These are phyloP conservation scores for Daldinia concentrica DNA, from an alignment of 495 filamentous ascomycete genomes.

Conservation along the genomic window DNA sequence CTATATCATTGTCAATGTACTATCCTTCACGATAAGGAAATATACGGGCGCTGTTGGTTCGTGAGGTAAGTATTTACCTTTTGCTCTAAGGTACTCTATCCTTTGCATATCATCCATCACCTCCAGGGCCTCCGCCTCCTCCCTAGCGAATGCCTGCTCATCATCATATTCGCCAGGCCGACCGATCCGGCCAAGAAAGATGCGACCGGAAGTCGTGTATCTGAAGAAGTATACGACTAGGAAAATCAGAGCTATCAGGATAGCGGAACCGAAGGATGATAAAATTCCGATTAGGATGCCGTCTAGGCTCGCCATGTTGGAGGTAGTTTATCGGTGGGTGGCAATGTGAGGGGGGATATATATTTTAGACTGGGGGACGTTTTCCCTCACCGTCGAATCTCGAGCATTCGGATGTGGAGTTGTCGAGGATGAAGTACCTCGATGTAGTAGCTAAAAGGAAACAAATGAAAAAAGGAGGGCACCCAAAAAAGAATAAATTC, in stretches of 20 bases:
- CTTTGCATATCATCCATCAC: slow-evolving; percentile 93
- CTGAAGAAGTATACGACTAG: slow-evolving; percentile 92
- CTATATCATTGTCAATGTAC: slow-evolving; percentile 57
- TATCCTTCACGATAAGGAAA: slow-evolving; percentile 16
- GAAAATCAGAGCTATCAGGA: slow-evolving; percentile 81
- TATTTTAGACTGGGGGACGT: slow-evolving; percentile 41
- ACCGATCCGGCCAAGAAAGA: slow-evolving; percentile 92
- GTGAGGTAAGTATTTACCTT: slow-evolving; percentile 68
- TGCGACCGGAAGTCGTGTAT: slow-evolving; percentile 87
- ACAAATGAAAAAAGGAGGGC: slow-evolving; percentile 4
- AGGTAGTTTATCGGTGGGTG: slow-evolving; percentile 18
- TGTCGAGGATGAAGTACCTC: slow-evolving; percentile 45
- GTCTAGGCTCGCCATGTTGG: slow-evolving; percentile 56
- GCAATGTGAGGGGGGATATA: slow-evolving; percentile 24
- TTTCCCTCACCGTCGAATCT: slow-evolving; percentile 44
- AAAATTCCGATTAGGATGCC: slow-evolving; percentile 95
- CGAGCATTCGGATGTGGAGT: slow-evolving; percentile 45
- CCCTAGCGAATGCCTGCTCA: slow-evolving; percentile 88
- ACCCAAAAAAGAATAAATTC: slow-evolving; percentile 5
- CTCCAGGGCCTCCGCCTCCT: slow-evolving; percentile 95
- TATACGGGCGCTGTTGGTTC: neutral
- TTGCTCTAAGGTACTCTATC: slow-evolving; percentile 91
- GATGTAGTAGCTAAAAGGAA: slow-evolving; percentile 26
- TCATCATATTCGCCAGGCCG: slow-evolving; percentile 97
- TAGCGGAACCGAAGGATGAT: slow-evolving; percentile 94